Evolutionary conservation across 2,329 filamentous ascomycete species (phyloP).

Genomic region (Lasiodiplodia citricola): DNA sequence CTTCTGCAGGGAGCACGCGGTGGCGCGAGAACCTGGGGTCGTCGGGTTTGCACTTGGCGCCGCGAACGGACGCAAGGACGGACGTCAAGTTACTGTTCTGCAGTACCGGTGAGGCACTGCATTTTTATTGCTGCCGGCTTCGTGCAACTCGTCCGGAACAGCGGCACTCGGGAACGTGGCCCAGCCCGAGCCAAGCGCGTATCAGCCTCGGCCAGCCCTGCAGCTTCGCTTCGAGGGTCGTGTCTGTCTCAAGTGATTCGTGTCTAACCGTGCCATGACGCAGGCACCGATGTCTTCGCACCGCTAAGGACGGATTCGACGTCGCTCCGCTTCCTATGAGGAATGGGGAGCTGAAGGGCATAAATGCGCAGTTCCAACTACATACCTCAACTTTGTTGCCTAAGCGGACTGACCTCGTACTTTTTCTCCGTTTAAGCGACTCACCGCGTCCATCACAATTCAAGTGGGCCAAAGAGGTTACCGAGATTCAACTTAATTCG

Average conservation of each 20-base stretch:
- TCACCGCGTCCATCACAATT: neutral
- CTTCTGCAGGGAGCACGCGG: constrained; percentile 17
- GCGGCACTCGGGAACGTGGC: constrained; percentile 6
- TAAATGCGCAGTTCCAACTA: too few species aligned
- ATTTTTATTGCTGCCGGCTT: neutral
- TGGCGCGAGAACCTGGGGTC: constrained; percentile 9
- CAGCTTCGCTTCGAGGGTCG: constrained; percentile 1
- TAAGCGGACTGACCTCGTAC: too few species aligned
- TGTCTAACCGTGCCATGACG: neutral
- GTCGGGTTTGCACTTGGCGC: neutral
- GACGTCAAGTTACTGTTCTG: neutral
- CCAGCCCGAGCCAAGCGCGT: constrained; percentile 8
- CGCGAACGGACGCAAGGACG: constrained; percentile 3
- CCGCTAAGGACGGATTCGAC: neutral
- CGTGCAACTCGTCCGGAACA: neutral
- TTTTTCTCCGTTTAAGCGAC: neutral
- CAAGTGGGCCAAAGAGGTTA: neutral
- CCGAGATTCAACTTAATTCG: neutral
- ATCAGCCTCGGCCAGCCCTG: neutral
- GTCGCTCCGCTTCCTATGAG: too few species aligned
- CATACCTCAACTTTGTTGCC: too few species aligned
- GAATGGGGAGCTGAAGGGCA: too few species aligned
- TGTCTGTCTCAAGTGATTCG: neutral
- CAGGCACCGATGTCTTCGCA: neutral
- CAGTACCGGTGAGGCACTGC: neutral